These are phyloP conservation scores for Fusarium sp. DNA, from an alignment of 2,329 filamentous ascomycete genomes.

Conservation along the genomic window DNA sequence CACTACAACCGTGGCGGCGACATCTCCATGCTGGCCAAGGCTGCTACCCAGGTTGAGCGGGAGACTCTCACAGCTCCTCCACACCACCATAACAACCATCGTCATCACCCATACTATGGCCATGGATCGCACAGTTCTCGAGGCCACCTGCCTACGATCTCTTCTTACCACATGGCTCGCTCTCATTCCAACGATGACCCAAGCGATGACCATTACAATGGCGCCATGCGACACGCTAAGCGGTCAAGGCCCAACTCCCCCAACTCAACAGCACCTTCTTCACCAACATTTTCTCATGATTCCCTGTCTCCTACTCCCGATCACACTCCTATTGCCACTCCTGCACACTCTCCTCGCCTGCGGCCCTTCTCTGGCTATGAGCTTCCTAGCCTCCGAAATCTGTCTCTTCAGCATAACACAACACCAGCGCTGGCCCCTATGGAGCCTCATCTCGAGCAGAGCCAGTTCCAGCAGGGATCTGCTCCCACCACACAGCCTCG, in stretches of 20 bases:
- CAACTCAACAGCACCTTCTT: constrained; percentile 94
- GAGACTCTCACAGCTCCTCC: constrained; percentile 57
- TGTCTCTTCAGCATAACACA: constrained; percentile 62
- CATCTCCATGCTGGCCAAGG: constrained; percentile 68
- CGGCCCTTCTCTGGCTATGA: constrained; percentile 81
- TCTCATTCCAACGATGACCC: constrained; percentile 84
- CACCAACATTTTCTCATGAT: constrained; percentile 95
- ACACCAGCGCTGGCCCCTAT: constrained; percentile 67
- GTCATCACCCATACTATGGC: constrained; percentile 64
- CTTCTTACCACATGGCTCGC: constrained; percentile 93
- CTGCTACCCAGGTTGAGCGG: constrained; percentile 69
- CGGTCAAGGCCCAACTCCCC: constrained; percentile 92
- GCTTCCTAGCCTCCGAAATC: constrained; percentile 81
- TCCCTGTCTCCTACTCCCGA: constrained; percentile 95
- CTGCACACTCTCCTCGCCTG: constrained; percentile 91
- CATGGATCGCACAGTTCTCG: constrained; percentile 60
- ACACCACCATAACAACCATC: constrained; percentile 55
- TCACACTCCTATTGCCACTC: constrained; percentile 97
- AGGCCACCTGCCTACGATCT: constrained; percentile 76
- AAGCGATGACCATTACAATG: constrained; percentile 78
- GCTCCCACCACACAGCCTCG: constrained; percentile 62
- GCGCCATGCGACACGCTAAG: constrained; percentile 77
- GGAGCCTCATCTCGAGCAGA: constrained; percentile 63
- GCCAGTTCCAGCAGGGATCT: constrained; percentile 55
- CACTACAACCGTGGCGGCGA: constrained; percentile 62